These are phyloP conservation scores for Saccharomyces pastorianus DNA, from an alignment of 1,139 yeast species.

Conservation along the genomic window DNA sequence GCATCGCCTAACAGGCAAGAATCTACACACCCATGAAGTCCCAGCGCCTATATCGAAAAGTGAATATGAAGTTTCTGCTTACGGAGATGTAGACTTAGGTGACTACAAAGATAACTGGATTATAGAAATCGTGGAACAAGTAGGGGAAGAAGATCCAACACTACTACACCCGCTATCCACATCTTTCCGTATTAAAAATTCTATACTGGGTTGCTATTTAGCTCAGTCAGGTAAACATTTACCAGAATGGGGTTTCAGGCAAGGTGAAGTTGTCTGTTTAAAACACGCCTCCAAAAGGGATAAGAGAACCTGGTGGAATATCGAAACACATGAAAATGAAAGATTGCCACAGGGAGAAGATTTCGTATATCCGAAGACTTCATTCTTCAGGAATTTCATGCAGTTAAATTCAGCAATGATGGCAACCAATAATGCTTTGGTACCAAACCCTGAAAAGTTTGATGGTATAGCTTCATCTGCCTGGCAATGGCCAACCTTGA, in stretches of 20 bases:
- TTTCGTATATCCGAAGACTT: slow-evolving; percentile 74
- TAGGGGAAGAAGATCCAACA: slow-evolving; percentile 58
- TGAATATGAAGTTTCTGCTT: slow-evolving; percentile 83
- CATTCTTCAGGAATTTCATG: slow-evolving; percentile 79
- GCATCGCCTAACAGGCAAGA: slow-evolving; percentile 78
- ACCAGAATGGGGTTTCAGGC: slow-evolving; percentile 98
- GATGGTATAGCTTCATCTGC: slow-evolving; percentile 87
- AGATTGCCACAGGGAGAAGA: slow-evolving; percentile 59
- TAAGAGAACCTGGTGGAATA: slow-evolving; percentile 96
- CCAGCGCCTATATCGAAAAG: slow-evolving; percentile 66
- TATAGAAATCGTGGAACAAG: slow-evolving; percentile 76
- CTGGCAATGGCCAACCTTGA: slow-evolving; percentile 98
- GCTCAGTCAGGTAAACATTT: slow-evolving; percentile 71
- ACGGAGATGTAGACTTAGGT: slow-evolving; percentile 80
- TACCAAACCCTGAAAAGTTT: slow-evolving; percentile 86
- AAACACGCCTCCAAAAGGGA: slow-evolving; percentile 72
- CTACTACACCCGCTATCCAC: slow-evolving; percentile 82
- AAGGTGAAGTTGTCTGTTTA: slow-evolving; percentile 89
- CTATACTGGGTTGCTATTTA: slow-evolving; percentile 70
- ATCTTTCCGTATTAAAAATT: slow-evolving; percentile 69
- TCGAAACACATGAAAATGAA: slow-evolving; percentile 76
- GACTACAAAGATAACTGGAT: slow-evolving; percentile 92
- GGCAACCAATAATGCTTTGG: slow-evolving; percentile 95
- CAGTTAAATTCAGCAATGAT: slow-evolving; percentile 95
- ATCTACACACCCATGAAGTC: slow-evolving; percentile 81